Percentiles rank a stretch among this genome's conserved stretches.
Evolutionary conservation across 495 filamentous ascomycete species (phyloP).

Genomic region (Podospora conica): DNA sequence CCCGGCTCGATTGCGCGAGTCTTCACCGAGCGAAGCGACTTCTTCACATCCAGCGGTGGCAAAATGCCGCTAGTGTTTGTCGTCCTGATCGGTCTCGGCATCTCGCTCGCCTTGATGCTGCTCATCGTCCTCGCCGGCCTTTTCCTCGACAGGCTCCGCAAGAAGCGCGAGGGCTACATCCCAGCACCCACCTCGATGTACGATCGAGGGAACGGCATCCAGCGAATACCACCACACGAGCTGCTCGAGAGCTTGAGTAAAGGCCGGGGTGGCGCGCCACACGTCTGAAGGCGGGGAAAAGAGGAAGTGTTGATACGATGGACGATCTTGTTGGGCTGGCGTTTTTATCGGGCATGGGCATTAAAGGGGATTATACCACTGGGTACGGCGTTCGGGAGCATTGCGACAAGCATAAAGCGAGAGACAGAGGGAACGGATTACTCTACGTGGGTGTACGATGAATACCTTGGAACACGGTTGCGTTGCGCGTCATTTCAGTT

Average conservation of each 20-base stretch:
- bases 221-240: conserved; percentile 73
- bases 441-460: not conserved
- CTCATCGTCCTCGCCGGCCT: conserved; percentile 81
- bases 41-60: conserved; percentile 44
- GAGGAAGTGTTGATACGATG: not conserved
- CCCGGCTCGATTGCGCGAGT: conserved; percentile 70
- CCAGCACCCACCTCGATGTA: conserved; percentile 68
- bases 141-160: conserved; percentile 74
- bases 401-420: not conserved
- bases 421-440: not conserved
- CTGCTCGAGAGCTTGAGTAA: conserved; percentile 54
- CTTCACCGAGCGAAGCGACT: conserved; percentile 68
- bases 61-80: conserved; percentile 76
- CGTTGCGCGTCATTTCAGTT: not conserved
- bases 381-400: conserved; percentile 9
- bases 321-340: conserved; percentile 4
- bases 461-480: not conserved
- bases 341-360: conserved; percentile 1
- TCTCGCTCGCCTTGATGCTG: conserved; percentile 80
- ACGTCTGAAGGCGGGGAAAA: conserved; percentile 28
- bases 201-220: conserved; percentile 69
- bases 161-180: conserved; percentile 79
- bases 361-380: conserved; percentile 15
- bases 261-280: conserved; percentile 35
- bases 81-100: conserved; percentile 86